Evolutionary conservation across 2,329 filamentous ascomycete species (phyloP), one percentile per base, ranked within the genome.

Genomic region (Penicillium brevicompactum): DNA sequence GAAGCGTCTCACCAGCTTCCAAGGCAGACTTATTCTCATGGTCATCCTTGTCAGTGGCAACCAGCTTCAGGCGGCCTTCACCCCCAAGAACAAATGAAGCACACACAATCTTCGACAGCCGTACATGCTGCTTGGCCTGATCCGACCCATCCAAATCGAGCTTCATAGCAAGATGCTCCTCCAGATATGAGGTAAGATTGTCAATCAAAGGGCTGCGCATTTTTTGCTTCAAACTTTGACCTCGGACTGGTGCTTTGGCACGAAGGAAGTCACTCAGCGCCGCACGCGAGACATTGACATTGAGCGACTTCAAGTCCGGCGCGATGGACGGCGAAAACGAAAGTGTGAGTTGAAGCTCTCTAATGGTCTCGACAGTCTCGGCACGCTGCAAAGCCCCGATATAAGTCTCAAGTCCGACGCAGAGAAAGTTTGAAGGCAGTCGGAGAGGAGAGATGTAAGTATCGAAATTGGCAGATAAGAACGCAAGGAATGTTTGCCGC

Each of bases 391-490:
- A 37, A 1, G 37, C 58, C 2, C 63, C 56, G 5, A 76, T 46
- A 13, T 73, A 77, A 0, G 63, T 72, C 56, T 80, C 78, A 14
- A 82, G 68, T 1, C 70, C 69, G 0, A 67, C 61, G n/a, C 76
- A 77, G 31, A 83, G 69, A 55, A 81, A 80, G 7, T 61, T 56
- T 0, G 79, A 75, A 0, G 76, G 68, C 3, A 83, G 72, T 5
- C 68, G 70, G 22, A 83, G 59, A 4, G 75, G 66, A 5, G 77
- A 74, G 44, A 77, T 73, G 56, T 79, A 78, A 3, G 78, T 73
- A 58, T 84, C 81, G 63, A 84, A 84, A 53, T 72, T 77, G 1
- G 76, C 71, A 5, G 74, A 69, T 13, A 84, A 63, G 61, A 83
- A 83, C 13, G 76, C 68, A 48, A 81, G 65, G 49, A 84, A 76